These are phyloP conservation scores for Pichia sp. DNA, from an alignment of 1,139 yeast species.

Conservation along the genomic window DNA sequence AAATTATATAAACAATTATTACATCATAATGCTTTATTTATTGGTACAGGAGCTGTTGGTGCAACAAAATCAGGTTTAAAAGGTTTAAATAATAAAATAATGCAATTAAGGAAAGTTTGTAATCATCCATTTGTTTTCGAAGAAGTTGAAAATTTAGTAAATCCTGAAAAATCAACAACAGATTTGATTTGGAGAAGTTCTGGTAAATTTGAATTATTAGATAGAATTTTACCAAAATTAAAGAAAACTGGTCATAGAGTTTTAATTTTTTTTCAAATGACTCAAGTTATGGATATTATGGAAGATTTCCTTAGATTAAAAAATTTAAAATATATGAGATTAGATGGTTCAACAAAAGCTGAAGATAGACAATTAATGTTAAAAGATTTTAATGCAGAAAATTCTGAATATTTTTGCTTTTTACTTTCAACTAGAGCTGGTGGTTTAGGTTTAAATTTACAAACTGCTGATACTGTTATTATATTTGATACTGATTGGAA, in stretches of 20 bases:
- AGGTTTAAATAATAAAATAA: constrained; percentile 83
- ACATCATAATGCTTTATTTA: constrained; percentile 57
- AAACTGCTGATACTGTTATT: constrained; percentile 83
- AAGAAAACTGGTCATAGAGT: constrained; percentile 73
- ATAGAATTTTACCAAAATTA: constrained; percentile 67
- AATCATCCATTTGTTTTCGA: constrained; percentile 97
- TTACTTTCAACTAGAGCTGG: constrained; percentile 83
- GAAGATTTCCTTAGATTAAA: constrained; percentile 68
- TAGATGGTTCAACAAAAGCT: constrained; percentile 79
- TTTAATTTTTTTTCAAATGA: constrained; percentile 79
- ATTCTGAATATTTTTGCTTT: constrained; percentile 70
- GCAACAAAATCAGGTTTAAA: constrained; percentile 54
- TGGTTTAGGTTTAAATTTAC: constrained; percentile 78
- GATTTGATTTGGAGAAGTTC: constrained; percentile 64
- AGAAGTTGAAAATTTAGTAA: constrained; percentile 82
- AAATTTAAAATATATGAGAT: constrained; percentile 62
- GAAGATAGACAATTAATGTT: constrained; percentile 71
- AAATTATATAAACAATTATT: constrained; percentile 75
- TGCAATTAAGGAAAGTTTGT: constrained; percentile 95
- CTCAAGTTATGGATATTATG: constrained; percentile 85
- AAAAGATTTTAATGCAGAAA: constrained; percentile 62
- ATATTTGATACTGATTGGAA: constrained; percentile 89
- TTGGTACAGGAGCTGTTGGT: constrained; percentile 39
- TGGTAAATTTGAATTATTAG: constrained; percentile 75
- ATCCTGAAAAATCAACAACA: constrained; percentile 65